Evolutionary conservation across 495 filamentous ascomycete genomes (phyloP).

Genomic region (Cercophora newfieldiana): DNA sequence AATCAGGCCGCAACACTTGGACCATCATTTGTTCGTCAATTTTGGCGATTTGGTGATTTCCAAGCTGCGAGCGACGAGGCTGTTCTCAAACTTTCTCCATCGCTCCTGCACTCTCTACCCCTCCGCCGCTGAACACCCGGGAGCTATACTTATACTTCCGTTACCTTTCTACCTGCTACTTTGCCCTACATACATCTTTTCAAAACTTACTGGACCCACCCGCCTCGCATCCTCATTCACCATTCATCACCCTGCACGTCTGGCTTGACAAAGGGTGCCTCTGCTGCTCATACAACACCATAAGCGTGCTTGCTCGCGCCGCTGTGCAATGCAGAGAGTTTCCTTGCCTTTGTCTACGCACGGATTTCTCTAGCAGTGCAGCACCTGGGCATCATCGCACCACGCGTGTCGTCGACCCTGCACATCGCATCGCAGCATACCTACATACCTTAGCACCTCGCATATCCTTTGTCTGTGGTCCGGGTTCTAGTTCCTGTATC

Average conservation of each 20-base stretch:
- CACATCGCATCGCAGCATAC: background rate
- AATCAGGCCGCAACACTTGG: background rate
- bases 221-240: too few species aligned
- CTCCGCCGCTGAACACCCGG: background rate
- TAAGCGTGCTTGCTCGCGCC: background rate
- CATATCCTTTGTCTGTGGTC: background rate
- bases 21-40: background rate
- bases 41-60: background rate
- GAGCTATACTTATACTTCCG: background rate
- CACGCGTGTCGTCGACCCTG: background rate
- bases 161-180: background rate
- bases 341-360: background rate
- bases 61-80: background rate
- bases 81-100: slow-evolving; percentile 1
- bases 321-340: background rate
- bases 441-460: background rate
- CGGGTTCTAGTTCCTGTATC: background rate
- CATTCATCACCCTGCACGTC: background rate
- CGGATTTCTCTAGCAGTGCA: background rate
- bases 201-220: background rate
- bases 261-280: background rate
- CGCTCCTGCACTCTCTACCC: slow-evolving; percentile 4
- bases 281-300: background rate
- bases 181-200: too few species aligned
- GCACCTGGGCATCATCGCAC: background rate